Evolutionary conservation across 2,329 filamentous ascomycete species (phyloP).

Genomic region (Fusarium ramigenum): DNA sequence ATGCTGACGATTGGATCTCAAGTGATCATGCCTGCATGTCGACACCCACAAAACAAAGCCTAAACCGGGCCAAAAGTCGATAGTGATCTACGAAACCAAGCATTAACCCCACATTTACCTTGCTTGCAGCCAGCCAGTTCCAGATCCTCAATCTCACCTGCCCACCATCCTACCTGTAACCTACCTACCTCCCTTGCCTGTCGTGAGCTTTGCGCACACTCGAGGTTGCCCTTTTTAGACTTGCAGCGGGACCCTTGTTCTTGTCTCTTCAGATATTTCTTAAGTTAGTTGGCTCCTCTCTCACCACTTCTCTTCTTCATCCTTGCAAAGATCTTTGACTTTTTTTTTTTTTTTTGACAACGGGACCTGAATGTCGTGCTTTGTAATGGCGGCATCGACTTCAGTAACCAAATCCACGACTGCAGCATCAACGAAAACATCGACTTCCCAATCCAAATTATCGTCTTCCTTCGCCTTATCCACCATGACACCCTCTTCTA

Average conservation of each 20-base stretch:
- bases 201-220: slow-evolving; percentile 14
- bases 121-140: slow-evolving; percentile 25
- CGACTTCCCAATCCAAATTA: slow-evolving; percentile 2
- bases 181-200: not conserved
- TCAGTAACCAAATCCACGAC: not conserved
- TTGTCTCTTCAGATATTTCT: not conserved
- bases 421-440: not conserved
- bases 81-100: slow-evolving; percentile 31
- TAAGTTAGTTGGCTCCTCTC: not conserved
- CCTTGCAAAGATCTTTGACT: not conserved
- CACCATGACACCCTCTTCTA: slow-evolving; percentile 54
- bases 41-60: slow-evolving; percentile 27
- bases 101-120: slow-evolving; percentile 29
- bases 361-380: not conserved
- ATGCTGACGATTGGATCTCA: slow-evolving; percentile 3
- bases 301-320: not conserved
- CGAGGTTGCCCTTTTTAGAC: slow-evolving; percentile 16
- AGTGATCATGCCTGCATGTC: slow-evolving; percentile 17
- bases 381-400: slow-evolving; percentile 18
- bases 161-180: not conserved
- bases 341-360: not conserved
- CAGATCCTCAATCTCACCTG: slow-evolving; percentile 22
- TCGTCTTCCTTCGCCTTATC: slow-evolving; percentile 9
- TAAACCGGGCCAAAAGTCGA: not conserved
- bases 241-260: slow-evolving; percentile 19